Percentiles rank a stretch among this genome's conserved stretches.
phyloP scores from a whole-genome alignment of 2,329 filamentous ascomycete genomes.

The Bipolaris sorokiniana region DNA sequence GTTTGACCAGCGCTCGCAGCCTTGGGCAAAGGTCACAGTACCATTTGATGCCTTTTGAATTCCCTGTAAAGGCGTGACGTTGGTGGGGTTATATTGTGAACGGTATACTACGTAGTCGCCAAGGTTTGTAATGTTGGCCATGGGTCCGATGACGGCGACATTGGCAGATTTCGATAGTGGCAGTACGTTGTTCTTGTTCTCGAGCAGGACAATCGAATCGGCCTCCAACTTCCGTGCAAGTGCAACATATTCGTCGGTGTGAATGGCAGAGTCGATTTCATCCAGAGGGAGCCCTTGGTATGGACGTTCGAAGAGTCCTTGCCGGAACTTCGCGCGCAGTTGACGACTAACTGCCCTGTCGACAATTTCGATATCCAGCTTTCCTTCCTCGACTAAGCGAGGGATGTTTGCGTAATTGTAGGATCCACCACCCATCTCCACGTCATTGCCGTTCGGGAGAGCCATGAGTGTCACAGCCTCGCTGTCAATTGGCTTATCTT shows the following conservation, averaged over 20 bases:
- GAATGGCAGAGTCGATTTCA: slow-evolving; percentile 64
- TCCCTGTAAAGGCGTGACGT: slow-evolving; percentile 73
- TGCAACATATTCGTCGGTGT: slow-evolving; percentile 64
- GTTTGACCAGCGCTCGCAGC: slow-evolving; percentile 74
- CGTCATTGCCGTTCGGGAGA: slow-evolving; percentile 72
- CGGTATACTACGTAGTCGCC: slow-evolving; percentile 75
- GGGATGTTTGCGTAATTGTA: slow-evolving; percentile 72
- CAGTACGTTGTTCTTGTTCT: slow-evolving; percentile 70
- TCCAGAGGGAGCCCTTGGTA: slow-evolving; percentile 64
- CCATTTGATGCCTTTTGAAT: slow-evolving; percentile 65
- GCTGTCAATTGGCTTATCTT: slow-evolving; percentile 63
- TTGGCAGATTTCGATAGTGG: slow-evolving; percentile 71
- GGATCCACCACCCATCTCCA: slow-evolving; percentile 78
- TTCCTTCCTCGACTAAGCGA: slow-evolving; percentile 66
- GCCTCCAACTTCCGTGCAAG: slow-evolving; percentile 70
- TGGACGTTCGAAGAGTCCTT: slow-evolving; percentile 74
- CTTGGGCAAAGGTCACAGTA: slow-evolving; percentile 69
- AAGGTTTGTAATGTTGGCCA: slow-evolving; percentile 66
- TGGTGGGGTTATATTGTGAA: slow-evolving; percentile 62
- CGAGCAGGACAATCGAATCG: slow-evolving; percentile 74
- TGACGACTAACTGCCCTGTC: slow-evolving; percentile 70
- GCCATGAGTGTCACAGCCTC: slow-evolving; percentile 68
- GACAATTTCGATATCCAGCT: slow-evolving; percentile 64
- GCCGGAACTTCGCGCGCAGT: slow-evolving; percentile 70
- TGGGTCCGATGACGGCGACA: slow-evolving; percentile 75